phyloP scores from a whole-genome alignment of 257 asterid species.

The Primulina tabacum region DNA sequence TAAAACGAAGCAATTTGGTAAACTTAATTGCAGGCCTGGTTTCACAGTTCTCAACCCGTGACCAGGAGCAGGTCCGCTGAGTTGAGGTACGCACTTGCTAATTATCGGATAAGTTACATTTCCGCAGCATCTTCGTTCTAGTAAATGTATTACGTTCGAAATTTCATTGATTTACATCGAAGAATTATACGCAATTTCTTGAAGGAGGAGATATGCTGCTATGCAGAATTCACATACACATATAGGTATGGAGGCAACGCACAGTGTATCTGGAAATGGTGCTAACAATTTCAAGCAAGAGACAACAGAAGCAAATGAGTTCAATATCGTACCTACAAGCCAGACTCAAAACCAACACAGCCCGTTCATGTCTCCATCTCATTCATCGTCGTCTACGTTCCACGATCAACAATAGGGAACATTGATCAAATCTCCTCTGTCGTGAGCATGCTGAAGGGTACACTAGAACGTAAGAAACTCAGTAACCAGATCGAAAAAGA shows the following conservation, averaged over 20 bases:
- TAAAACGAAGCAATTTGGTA: neutral
- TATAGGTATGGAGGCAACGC: slow-evolving; percentile 52
- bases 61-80: neutral
- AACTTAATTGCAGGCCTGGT: neutral
- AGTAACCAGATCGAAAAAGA: slow-evolving; percentile 33
- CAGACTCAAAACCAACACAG: slow-evolving; percentile 33
- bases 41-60: neutral
- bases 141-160: neutral
- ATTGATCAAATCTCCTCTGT: slow-evolving; percentile 69
- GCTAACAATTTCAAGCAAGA: slow-evolving; percentile 38
- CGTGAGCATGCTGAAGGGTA: slow-evolving; percentile 89
- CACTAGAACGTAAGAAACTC: slow-evolving; percentile 49
- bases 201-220: slow-evolving; percentile 77
- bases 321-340: slow-evolving; percentile 14
- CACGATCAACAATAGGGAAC: slow-evolving; percentile 41
- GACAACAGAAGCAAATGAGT: slow-evolving; percentile 21
- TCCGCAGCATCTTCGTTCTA: neutral
- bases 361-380: slow-evolving; percentile 43
- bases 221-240: slow-evolving; percentile 63
- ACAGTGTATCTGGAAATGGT: slow-evolving; percentile 36
- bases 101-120: neutral
- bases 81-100: neutral
- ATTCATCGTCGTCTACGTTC: slow-evolving; percentile 56
- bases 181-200: slow-evolving; percentile 23
- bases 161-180: neutral